These are phyloP conservation scores for Diaporthe vexans DNA, from an alignment of 2,329 filamentous ascomycete species.

Conservation along the genomic window DNA sequence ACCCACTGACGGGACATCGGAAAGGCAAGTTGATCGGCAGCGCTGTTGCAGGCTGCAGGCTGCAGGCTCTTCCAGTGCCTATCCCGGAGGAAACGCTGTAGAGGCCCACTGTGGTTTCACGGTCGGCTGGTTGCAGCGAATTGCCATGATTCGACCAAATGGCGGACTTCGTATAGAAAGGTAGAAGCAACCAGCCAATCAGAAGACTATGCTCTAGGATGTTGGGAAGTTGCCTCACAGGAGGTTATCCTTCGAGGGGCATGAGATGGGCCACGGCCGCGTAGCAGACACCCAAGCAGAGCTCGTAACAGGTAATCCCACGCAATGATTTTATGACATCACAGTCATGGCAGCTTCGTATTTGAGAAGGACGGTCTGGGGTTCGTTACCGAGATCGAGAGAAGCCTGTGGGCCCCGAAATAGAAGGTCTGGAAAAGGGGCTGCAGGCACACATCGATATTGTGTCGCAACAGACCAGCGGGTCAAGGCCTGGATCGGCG, in stretches of 20 bases:
- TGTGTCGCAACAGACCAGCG: not conserved
- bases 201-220: too few species aligned
- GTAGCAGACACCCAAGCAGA: too few species aligned
- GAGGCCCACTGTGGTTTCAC: constrained; percentile 23
- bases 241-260: too few species aligned
- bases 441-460: not conserved
- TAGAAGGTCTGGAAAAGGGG: constrained; percentile 25
- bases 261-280: too few species aligned
- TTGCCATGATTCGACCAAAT: constrained; percentile 19
- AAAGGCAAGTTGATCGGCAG: constrained; percentile 18
- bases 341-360: constrained; percentile 22
- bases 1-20: constrained; percentile 19
- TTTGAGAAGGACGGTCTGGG: not conserved
- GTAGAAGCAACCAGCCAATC: not conserved
- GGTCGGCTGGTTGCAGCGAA: constrained; percentile 17
- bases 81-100: not conserved
- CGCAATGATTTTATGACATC: constrained; percentile 2
- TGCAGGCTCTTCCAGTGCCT: constrained; percentile 7
- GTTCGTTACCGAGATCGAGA: constrained; percentile 29
- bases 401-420: constrained; percentile 24
- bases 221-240: too few species aligned
- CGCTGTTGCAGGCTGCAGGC: constrained; percentile 19
- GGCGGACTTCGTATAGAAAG: constrained; percentile 14
- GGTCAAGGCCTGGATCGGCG: constrained; percentile 21
- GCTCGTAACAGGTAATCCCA: too few species aligned